A percentile compares a stretch with the other conserved stretches of the same genome.
phyloP scores from a whole-genome alignment of 495 filamentous ascomycete genomes.

The Astrocystis sublimbata region DNA sequence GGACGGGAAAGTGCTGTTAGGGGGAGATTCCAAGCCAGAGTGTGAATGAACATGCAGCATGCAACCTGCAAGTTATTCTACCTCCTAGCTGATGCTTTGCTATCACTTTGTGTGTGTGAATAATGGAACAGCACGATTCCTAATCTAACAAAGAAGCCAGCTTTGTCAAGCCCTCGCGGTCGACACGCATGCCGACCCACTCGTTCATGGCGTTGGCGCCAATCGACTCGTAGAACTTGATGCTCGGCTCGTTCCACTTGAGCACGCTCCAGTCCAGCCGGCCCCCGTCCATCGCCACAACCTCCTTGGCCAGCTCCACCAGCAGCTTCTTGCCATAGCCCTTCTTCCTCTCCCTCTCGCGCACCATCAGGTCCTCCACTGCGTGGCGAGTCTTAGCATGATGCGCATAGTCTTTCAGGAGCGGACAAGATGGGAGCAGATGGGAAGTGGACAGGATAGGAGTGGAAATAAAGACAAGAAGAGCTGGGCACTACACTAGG shows the following conservation, averaged over 20 bases:
- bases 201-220: conserved; percentile 82
- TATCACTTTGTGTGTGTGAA: no score
- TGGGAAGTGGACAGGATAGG: no score
- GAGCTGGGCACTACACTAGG: no score
- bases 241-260: conserved; percentile 86
- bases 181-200: conserved; percentile 91
- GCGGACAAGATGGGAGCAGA: background rate
- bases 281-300: conserved; percentile 67
- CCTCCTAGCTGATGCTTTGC: background rate
- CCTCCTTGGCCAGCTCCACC: conserved; percentile 72
- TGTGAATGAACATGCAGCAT: background rate
- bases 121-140: no score
- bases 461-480: no score
- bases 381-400: background rate
- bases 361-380: conserved; percentile 87
- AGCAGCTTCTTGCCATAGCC: conserved; percentile 82
- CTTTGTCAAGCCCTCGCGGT: conserved; percentile 66
- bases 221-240: conserved; percentile 82
- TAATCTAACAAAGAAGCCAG: conserved; percentile 52
- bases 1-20: background rate
- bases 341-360: conserved; percentile 63
- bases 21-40: background rate
- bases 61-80: background rate
- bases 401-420: no score
- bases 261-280: conserved; percentile 92